Percentiles rank a stretch among this genome's conserved stretches.
Evolutionary conservation across 2,329 filamentous ascomycete species (phyloP).

Genomic region (Alternaria sp.): DNA sequence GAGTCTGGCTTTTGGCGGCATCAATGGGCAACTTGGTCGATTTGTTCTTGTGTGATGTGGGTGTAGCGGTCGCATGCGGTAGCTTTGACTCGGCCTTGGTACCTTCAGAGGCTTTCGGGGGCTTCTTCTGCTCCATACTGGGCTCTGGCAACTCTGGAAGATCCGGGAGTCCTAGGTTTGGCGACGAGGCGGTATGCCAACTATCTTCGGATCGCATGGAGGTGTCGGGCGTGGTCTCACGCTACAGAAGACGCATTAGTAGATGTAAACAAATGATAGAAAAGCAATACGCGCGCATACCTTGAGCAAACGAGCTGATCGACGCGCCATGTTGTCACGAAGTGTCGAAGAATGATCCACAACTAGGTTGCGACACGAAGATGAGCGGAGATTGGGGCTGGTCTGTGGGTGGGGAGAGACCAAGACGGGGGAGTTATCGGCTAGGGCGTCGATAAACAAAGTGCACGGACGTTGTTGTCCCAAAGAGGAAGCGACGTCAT

Average conservation of each 20-base stretch:
- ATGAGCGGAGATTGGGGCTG: constrained; percentile 31
- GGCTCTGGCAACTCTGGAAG: constrained; percentile 30
- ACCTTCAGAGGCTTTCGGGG: constrained; percentile 29
- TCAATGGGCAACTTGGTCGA: constrained; percentile 32
- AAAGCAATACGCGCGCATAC: constrained; percentile 27
- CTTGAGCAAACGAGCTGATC: constrained; percentile 49
- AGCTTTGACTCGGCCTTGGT: constrained; percentile 34
- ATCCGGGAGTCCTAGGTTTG: constrained; percentile 30
- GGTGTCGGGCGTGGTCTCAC: constrained; percentile 33
- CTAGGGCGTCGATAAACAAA: constrained; percentile 31
- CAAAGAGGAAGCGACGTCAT: constrained; percentile 21
- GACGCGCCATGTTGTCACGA: constrained; percentile 43
- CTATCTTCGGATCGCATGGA: constrained; percentile 31
- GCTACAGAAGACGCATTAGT: constrained; percentile 35
- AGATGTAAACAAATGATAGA: constrained; percentile 39
- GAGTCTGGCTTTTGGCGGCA: constrained; percentile 51
- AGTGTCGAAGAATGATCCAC: constrained; percentile 14
- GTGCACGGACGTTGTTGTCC: constrained; percentile 20
- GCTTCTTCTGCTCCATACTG: constrained; percentile 28
- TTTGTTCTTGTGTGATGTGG: constrained; percentile 58
- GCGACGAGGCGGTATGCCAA: constrained; percentile 41
- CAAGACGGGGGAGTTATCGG: constrained; percentile 18
- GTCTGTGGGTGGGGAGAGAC: constrained; percentile 35
- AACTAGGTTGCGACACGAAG: constrained; percentile 8
- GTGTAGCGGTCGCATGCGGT: constrained; percentile 32